A percentile compares a stretch with the other conserved stretches of the same genome.
These are phyloP conservation scores for Aspergillus mulundensis DNA, from an alignment of 495 filamentous ascomycete genomes.

Conservation along the genomic window DNA sequence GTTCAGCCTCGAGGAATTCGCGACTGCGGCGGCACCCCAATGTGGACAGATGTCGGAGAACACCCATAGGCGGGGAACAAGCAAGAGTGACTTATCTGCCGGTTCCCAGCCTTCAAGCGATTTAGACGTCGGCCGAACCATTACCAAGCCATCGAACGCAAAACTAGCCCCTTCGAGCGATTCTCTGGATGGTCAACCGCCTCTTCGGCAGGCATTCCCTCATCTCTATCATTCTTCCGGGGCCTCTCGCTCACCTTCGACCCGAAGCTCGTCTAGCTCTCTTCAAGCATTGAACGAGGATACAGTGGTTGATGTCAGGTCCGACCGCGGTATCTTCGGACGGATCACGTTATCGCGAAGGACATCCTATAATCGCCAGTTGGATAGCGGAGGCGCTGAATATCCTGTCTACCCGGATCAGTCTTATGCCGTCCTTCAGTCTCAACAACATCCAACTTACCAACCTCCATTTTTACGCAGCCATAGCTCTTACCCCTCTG, in stretches of 20 bases:
- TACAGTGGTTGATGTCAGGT: conserved; percentile 39
- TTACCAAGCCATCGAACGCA: conserved; percentile 28
- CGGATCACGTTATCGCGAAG: conserved; percentile 24
- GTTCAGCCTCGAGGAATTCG: conserved; percentile 30
- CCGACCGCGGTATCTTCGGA: conserved; percentile 27
- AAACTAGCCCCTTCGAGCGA: conserved; percentile 25
- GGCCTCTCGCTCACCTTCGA: conserved; percentile 36
- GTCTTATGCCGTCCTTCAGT: conserved; percentile 49
- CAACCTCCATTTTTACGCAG: conserved; percentile 36
- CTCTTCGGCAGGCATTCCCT: conserved; percentile 38
- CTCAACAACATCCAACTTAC: conserved; percentile 45
- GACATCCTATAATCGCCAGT: conserved; percentile 25
- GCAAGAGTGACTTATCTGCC: conserved; percentile 25
- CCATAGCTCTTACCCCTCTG: conserved; percentile 38
- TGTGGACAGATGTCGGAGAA: conserved; percentile 26
- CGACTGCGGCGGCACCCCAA: conserved; percentile 21
- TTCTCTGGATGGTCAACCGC: conserved; percentile 29
- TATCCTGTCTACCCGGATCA: conserved; percentile 53
- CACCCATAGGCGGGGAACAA: conserved; percentile 16
- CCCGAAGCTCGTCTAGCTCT: conserved; percentile 44
- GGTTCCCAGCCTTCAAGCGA: conserved; percentile 23
- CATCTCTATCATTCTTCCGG: conserved; percentile 36
- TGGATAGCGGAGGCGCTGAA: conserved; percentile 27
- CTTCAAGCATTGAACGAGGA: conserved; percentile 46
- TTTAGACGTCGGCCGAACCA: conserved; percentile 19